phyloP scores from a whole-genome alignment of 257 asterid species.

The Dorcoceras hygrometricum region DNA sequence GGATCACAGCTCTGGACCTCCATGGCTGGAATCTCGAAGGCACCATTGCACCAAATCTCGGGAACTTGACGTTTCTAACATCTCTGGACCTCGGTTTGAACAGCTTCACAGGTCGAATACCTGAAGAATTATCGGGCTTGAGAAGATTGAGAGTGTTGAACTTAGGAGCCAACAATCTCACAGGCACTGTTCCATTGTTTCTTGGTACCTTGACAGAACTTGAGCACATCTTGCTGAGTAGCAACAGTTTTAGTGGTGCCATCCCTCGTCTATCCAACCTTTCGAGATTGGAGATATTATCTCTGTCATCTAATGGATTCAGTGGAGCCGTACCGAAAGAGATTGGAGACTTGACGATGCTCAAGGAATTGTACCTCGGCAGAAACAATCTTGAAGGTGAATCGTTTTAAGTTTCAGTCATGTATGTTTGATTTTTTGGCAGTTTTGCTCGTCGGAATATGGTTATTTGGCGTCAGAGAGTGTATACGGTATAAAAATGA shows the following conservation, averaged over 20 bases:
- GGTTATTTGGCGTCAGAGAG: too few relatives aligned
- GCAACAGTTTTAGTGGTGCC: background rate
- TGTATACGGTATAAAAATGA: too few relatives aligned
- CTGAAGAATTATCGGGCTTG: background rate
- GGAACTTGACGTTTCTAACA: conserved; percentile 6
- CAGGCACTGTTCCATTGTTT: background rate
- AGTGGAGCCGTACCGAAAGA: too few relatives aligned
- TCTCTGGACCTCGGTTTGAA: background rate
- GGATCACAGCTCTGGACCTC: background rate
- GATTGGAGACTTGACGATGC: too few relatives aligned
- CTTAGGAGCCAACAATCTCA: background rate
- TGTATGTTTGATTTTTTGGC: too few relatives aligned
- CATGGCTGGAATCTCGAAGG: background rate
- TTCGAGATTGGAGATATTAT: background rate
- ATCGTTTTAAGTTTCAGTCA: too few relatives aligned
- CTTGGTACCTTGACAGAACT: background rate
- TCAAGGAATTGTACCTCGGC: too few relatives aligned
- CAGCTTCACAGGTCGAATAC: background rate
- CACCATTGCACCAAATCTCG: conserved; percentile 12
- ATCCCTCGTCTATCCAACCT: background rate
- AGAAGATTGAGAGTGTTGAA: background rate
- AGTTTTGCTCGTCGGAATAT: too few relatives aligned
- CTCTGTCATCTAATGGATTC: too few relatives aligned
- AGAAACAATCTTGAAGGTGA: too few relatives aligned
- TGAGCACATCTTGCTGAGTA: background rate